Evolutionary conservation across 2,329 filamentous ascomycete genomes (phyloP).

Genomic region (Exophiala spinifera): DNA sequence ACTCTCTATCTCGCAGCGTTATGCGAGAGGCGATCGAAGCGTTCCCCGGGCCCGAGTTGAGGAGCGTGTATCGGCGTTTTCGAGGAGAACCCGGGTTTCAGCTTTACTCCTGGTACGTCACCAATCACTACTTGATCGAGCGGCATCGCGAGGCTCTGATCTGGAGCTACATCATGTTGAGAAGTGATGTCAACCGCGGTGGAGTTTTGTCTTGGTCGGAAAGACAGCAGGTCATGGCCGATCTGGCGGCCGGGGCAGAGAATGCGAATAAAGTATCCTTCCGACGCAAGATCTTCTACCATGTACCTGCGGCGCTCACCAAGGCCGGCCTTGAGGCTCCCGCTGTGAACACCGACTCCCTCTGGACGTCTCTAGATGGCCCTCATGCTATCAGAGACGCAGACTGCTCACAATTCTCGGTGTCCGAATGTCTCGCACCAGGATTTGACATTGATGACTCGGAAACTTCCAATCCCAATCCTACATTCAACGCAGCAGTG

Average conservation of each 20-base stretch:
- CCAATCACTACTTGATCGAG: slow-evolving; percentile 23
- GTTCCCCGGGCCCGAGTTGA: slow-evolving; percentile 19
- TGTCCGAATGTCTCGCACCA: slow-evolving; percentile 11
- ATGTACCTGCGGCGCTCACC: slow-evolving; percentile 15
- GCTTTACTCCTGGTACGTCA: slow-evolving; percentile 24
- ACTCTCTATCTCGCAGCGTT: slow-evolving; percentile 19
- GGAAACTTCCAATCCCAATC: too few species aligned
- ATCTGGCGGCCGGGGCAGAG: slow-evolving; percentile 12
- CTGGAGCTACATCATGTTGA: slow-evolving; percentile 24
- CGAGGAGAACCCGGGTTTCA: slow-evolving; percentile 23
- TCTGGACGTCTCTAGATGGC: slow-evolving; percentile 24
- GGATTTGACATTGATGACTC: slow-evolving; percentile 19
- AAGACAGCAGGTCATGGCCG: slow-evolving; percentile 14
- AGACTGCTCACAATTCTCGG: slow-evolving; percentile 19
- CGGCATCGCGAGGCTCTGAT: slow-evolving; percentile 20
- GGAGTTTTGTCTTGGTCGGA: slow-evolving; percentile 21
- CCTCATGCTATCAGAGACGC: slow-evolving; percentile 14
- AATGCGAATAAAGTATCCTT: slow-evolving; percentile 15
- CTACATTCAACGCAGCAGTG: slow-evolving; percentile 8
- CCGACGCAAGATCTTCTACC: slow-evolving; percentile 20
- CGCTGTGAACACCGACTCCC: slow-evolving; percentile 18
- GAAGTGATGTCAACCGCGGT: slow-evolving; percentile 16
- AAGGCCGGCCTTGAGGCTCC: slow-evolving; percentile 21
- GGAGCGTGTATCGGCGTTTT: slow-evolving; percentile 21
- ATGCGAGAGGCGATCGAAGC: slow-evolving; percentile 25